Evolutionary conservation across 495 filamentous ascomycete species (phyloP), one percentile per base, ranked within the genome.

Genomic region (Neurospora sp.): DNA sequence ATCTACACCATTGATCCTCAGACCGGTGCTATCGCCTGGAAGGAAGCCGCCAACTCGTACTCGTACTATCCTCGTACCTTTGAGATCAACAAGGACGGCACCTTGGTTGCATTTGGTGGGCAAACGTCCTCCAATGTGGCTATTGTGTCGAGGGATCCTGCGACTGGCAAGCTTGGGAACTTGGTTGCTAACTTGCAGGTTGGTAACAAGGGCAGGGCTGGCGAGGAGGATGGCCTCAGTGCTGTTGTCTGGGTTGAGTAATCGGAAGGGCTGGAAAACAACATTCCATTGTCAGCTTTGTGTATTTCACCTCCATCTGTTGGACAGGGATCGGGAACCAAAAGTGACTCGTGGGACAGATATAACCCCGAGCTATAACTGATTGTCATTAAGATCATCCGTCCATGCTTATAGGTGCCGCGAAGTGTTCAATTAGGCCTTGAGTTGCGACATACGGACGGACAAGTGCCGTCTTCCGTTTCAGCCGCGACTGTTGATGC

Each of bases 71-170:
- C 83, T 44, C 80, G 91, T 8, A 89, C 89, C 4, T 88, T 93
- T 78, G 84, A 84, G 14, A 82, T 93, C 69, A 92, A 90, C 76
- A 85, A 86, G 73, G 84, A 83, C 0, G 90, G 90, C 0, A 84
- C 86, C 71, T 75, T 91, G 68, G 86, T 89, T 1, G 90, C 90
- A 0, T 84, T 93, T 42, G 90, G 89, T 6, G 84, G 90, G 41
- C 90, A 92, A 82, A 85, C 83, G 4, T 89, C 85, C 71, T 82
- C 86, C 27, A 87, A 85, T 68, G 89, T 93, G 0, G 90, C 84
- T 2, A 86, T 93, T 75, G 80, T 92, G 45, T 77, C 80, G 74
- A 79, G 90, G 12, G 86, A 92, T 78, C 76, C 80, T 0, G 73
- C 78, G 20, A 89, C 86, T 0, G 90, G 90, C 0, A 82, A 83